Evolutionary conservation across 1,284 basidiomycete species (phyloP).

Genomic region (Moesziomyces parantarcticus): DNA sequence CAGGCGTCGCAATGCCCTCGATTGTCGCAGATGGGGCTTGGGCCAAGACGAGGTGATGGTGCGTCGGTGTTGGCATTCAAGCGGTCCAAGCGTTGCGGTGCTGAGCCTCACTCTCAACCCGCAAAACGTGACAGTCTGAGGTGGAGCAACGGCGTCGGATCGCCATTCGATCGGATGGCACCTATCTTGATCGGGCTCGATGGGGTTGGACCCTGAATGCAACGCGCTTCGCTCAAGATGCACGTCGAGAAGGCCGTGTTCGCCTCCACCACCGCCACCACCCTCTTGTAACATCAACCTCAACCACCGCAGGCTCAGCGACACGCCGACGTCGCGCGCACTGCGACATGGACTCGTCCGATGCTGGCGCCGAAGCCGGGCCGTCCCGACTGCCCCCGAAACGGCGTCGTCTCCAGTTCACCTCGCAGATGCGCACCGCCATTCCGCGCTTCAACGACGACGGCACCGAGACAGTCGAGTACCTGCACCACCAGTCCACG

Average conservation of each 20-base stretch:
- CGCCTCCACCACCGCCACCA: not conserved
- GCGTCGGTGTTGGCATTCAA: too few species aligned
- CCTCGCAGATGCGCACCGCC: slow-evolving; percentile 31
- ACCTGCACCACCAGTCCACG: slow-evolving; percentile 55
- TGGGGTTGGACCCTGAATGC: not conserved
- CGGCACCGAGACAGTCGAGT: slow-evolving; percentile 58
- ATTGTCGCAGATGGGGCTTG: too few species aligned
- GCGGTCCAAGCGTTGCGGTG: too few species aligned
- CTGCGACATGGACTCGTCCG: slow-evolving; percentile 14
- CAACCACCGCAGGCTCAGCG: not conserved
- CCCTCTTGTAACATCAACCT: not conserved
- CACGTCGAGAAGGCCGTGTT: not conserved
- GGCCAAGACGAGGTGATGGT: too few species aligned
- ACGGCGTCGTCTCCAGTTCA: slow-evolving; percentile 45
- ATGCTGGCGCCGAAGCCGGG: slow-evolving; percentile 14
- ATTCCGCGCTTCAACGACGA: slow-evolving; percentile 54
- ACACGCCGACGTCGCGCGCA: too few species aligned
- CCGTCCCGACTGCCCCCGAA: slow-evolving; percentile 30
- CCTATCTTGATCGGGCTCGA: not conserved
- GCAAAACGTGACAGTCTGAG: too few species aligned
- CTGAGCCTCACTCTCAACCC: too few species aligned
- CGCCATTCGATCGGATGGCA: not conserved
- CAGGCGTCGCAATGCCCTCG: not conserved
- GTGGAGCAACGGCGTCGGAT: not conserved
- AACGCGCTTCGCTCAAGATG: not conserved